Conservation (phyloP, 768 basidiomycete genomes). For the Serendipita sp. region DNA sequence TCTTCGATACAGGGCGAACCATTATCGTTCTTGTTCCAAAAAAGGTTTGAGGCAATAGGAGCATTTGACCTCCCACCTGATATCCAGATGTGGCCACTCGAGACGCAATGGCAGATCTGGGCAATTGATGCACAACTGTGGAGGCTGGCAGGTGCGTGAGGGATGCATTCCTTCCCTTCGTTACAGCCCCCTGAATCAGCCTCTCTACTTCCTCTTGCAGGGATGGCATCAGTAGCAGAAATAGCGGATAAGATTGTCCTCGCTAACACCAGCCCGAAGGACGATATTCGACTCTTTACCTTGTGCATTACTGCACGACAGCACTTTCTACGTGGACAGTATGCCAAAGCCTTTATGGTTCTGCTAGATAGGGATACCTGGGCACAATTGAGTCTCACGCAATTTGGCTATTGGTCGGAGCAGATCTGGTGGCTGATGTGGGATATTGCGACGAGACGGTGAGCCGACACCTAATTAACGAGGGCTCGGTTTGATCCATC, state of each 20-base stretch:
- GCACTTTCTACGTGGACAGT: constrained; percentile 54
- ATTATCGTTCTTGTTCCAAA: background rate
- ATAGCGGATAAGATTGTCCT: background rate
- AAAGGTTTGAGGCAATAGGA: background rate
- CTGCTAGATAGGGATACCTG: constrained; percentile 56
- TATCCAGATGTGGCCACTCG: background rate
- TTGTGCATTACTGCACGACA: constrained; percentile 17
- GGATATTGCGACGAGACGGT: constrained; percentile 55
- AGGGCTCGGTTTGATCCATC: background rate
- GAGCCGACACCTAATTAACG: constrained; percentile 12
- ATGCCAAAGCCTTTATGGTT: constrained; percentile 39
- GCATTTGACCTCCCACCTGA: background rate
- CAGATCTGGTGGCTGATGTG: constrained; percentile 65
- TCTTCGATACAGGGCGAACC: background rate
- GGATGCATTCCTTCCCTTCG: no score
- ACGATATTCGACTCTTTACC: background rate
- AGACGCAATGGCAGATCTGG: background rate
- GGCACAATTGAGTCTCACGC: constrained; percentile 43
- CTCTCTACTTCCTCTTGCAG: background rate
- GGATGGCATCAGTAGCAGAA: background rate
- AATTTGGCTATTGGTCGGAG: constrained; percentile 56
- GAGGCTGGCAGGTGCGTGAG: background rate
- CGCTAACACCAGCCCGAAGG: background rate
- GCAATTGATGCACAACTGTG: background rate
- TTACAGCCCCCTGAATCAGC: no score